Conservation (phyloP, 176 grass and related monocot genomes). For the Triticum aestivum region DNA sequence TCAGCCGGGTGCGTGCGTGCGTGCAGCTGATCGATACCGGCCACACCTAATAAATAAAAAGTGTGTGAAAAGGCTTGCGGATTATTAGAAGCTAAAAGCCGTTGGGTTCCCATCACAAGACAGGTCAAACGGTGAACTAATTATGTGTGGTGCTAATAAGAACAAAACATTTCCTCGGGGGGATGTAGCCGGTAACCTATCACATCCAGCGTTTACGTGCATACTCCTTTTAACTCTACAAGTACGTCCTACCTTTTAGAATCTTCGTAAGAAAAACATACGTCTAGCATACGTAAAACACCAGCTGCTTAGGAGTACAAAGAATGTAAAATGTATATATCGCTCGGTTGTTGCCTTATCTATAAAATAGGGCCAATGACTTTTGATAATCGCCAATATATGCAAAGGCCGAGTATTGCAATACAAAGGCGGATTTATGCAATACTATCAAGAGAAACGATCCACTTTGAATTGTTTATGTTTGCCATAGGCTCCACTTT, state of each 20-base stretch:
- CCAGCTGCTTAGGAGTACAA: too few relatives aligned
- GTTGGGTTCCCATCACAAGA: neutral
- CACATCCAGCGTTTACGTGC: conserved; percentile 13
- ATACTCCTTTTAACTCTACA: neutral
- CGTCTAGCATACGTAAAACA: neutral
- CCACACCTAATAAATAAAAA: neutral
- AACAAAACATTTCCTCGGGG: conserved; percentile 3
- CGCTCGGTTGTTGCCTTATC: too few relatives aligned
- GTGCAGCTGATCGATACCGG: neutral
- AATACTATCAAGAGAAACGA: neutral
- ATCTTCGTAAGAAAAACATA: neutral
- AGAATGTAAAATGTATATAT: neutral
- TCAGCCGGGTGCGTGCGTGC: conserved; percentile 23
- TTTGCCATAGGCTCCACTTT: neutral
- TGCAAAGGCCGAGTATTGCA: too few relatives aligned
- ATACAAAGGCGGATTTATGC: neutral
- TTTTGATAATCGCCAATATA: neutral
- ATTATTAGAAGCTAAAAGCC: neutral
- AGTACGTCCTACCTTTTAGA: neutral
- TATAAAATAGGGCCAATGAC: too few relatives aligned
- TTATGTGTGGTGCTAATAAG: neutral
- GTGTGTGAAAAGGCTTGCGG: neutral
- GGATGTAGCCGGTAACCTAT: neutral
- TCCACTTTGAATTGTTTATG: neutral
- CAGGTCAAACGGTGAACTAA: neutral